A percentile compares a stretch with the other conserved stretches of the same genome.
These are phyloP conservation scores for Teratosphaeria epicoccoides DNA, from an alignment of 2,329 filamentous ascomycete species.

Conservation along the genomic window DNA sequence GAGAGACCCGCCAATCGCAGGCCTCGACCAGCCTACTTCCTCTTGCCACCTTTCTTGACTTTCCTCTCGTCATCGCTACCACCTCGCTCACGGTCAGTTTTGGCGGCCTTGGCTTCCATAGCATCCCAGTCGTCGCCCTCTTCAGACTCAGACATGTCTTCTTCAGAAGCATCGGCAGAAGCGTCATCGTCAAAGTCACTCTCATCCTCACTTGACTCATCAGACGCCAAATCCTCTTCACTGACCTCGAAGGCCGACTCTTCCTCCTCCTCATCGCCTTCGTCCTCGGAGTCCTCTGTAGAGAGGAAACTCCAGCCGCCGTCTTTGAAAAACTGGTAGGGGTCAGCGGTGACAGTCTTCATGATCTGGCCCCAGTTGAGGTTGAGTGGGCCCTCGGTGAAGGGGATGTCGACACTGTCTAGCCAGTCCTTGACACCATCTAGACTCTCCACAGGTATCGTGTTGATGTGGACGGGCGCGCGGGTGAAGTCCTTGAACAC, in stretches of 20 bases:
- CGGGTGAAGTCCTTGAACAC: slow-evolving; percentile 95
- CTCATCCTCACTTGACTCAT: slow-evolving; percentile 76
- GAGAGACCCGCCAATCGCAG: too few species aligned
- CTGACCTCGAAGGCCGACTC: slow-evolving; percentile 88
- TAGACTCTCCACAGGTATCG: slow-evolving; percentile 88
- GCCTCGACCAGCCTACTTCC: slow-evolving; percentile 6
- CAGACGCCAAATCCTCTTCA: slow-evolving; percentile 66
- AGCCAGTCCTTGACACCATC: slow-evolving; percentile 97
- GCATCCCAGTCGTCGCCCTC: slow-evolving; percentile 88
- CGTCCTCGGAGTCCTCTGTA: slow-evolving; percentile 75
- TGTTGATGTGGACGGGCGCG: slow-evolving; percentile 90
- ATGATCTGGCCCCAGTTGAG: slow-evolving; percentile 99
- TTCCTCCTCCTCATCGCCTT: slow-evolving; percentile 70
- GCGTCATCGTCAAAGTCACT: slow-evolving; percentile 90
- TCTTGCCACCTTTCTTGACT: slow-evolving; percentile 26
- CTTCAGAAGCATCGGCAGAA: slow-evolving; percentile 69
- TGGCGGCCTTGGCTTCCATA: slow-evolving; percentile 72
- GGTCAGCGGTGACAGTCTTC: slow-evolving; percentile 93
- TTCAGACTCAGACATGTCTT: slow-evolving; percentile 41
- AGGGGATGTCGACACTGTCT: slow-evolving; percentile 89
- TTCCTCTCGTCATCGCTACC: slow-evolving; percentile 49
- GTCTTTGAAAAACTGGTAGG: slow-evolving; percentile 88
- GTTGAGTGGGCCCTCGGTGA: slow-evolving; percentile 88
- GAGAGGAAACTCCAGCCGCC: slow-evolving; percentile 92
- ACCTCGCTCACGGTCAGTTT: slow-evolving; percentile 48